Conservation (phyloP, 345 rosid species). For the Tarenaya hassleriana region DNA sequence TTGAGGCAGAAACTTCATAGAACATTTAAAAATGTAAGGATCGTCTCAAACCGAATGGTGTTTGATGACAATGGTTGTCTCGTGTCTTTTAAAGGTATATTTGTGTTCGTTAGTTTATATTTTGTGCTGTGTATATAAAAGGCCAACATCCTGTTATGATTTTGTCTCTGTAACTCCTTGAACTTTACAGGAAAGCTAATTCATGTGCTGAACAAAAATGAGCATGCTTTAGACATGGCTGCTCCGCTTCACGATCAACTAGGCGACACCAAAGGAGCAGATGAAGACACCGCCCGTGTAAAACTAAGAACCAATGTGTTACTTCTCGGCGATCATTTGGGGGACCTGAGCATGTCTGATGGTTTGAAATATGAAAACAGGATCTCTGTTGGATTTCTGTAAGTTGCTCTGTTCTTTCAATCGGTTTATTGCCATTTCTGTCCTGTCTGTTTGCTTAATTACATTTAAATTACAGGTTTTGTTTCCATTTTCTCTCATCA, state of each 20-base stretch:
- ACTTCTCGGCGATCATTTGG: conserved; percentile 84
- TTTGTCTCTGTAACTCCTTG: conserved; percentile 2
- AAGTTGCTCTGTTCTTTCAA: conserved; percentile 27
- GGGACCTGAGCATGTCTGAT: conserved; percentile 86
- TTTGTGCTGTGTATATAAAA: background rate
- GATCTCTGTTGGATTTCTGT: conserved; percentile 79
- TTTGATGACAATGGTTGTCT: conserved; percentile 55
- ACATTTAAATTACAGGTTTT: background rate
- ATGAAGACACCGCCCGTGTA: conserved; percentile 36
- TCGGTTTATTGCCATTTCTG: background rate
- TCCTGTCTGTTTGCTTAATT: background rate
- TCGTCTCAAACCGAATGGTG: conserved; percentile 77
- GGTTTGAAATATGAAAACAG: conserved; percentile 71
- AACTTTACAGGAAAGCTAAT: conserved; percentile 58
- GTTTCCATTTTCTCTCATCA: conserved; percentile 1
- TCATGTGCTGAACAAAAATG: conserved; percentile 79
- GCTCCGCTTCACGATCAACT: conserved; percentile 62
- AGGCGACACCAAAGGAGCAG: conserved; percentile 33
- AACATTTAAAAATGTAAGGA: conserved; percentile 61
- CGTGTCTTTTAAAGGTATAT: conserved; percentile 68
- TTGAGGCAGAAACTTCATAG: conserved; percentile 75
- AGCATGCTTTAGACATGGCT: conserved; percentile 89
- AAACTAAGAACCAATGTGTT: conserved; percentile 71
- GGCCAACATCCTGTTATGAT: conserved; percentile 1
- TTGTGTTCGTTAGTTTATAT: background rate